Base-by-base conservation (phyloP, 495 filamentous ascomycete species). In the Pyrenopolyporus hunteri region DNA sequence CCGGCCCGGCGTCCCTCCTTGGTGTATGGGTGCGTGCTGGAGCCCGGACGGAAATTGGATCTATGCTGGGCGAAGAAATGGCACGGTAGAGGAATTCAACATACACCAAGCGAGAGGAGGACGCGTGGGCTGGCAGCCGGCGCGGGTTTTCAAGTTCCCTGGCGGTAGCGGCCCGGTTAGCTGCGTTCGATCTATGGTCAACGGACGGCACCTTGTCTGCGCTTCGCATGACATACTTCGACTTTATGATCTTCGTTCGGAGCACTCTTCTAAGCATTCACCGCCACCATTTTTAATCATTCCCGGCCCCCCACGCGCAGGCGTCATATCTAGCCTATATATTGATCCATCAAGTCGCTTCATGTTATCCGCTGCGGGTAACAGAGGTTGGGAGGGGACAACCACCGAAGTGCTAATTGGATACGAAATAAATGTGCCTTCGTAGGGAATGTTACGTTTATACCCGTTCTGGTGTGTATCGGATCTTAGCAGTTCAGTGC, bases 21-120 rank as follows among this genome's bases (percentile, higher is more conserved):
- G 95, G 95, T 97, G 93, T 73, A 98, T 96, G 88, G 91, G 88
- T 59, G 92, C 91, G n/a, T 95, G 91, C 74, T 98, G 95, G 94
- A 92, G 88, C 57, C 92, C 92, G 1, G 89, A 96, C 74, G 94
- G 94, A 20, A 97, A 98, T 73, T 93, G 83, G 74, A 92, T 98
- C 52, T 98, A 96, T 74, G 92, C 89, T 11, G 94, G 94, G 4
- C 83, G 94, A 31, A 82, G 95, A 48, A 98, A 98, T 73, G 89
- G 91, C 50, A 96, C 91, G 0, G 94, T 98, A 1, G 94, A 98
- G 55, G 94, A 98, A 70, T 98, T 88, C 73, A 90, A 83, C 72
- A 76, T 98, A 36, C 91, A 94, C 74, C 92, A 92, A 58, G 91
- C 93, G 0, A 78, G 91, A 1, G 67, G 67, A 19, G 66, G 66